These are phyloP conservation scores for Aspergillus ustus DNA, from an alignment of 2,329 filamentous ascomycete genomes.

Conservation along the genomic window DNA sequence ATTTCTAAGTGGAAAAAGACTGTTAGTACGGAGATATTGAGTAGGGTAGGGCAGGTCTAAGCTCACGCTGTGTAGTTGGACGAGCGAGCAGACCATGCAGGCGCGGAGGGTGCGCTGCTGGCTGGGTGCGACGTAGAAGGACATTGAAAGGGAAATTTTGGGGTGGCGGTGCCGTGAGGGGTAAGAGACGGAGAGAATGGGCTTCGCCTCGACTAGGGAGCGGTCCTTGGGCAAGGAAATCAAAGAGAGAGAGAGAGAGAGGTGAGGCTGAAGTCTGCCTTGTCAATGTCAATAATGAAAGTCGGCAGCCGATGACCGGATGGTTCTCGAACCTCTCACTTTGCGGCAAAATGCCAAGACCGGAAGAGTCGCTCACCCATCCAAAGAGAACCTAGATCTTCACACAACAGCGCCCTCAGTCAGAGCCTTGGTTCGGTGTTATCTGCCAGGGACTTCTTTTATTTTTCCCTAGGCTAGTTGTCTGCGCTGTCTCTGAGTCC, in stretches of 20 bases:
- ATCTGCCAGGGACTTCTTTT: not conserved
- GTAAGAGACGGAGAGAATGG: not conserved
- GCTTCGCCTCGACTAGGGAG: not conserved
- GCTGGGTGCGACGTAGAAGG: slow-evolving; percentile 71
- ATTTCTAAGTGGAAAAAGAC: slow-evolving; percentile 62
- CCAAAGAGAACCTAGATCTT: slow-evolving; percentile 4
- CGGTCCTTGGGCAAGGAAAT: not conserved
- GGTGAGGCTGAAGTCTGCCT: not conserved
- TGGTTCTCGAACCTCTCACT: slow-evolving; percentile 28
- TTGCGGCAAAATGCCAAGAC: slow-evolving; percentile 36
- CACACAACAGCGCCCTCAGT: not conserved
- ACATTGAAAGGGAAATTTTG: slow-evolving; percentile 34
- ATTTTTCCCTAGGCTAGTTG: not conserved
- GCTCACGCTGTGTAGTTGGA: slow-evolving; percentile 74
- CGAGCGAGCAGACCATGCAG: slow-evolving; percentile 98
- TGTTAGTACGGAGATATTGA: slow-evolving; percentile 1
- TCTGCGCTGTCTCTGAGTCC: not conserved
- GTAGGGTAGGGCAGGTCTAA: not conserved
- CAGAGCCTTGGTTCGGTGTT: not conserved
- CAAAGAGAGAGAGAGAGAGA: not conserved
- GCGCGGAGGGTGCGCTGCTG: slow-evolving; percentile 88
- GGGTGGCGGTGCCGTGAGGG: not conserved
- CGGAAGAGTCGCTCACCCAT: slow-evolving; percentile 23
- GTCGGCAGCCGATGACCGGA: slow-evolving; percentile 19
- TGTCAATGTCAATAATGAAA: not conserved